These are phyloP conservation scores for Dalbergia cultrata DNA, from an alignment of 306 rosid genomes.

Conservation along the genomic window DNA sequence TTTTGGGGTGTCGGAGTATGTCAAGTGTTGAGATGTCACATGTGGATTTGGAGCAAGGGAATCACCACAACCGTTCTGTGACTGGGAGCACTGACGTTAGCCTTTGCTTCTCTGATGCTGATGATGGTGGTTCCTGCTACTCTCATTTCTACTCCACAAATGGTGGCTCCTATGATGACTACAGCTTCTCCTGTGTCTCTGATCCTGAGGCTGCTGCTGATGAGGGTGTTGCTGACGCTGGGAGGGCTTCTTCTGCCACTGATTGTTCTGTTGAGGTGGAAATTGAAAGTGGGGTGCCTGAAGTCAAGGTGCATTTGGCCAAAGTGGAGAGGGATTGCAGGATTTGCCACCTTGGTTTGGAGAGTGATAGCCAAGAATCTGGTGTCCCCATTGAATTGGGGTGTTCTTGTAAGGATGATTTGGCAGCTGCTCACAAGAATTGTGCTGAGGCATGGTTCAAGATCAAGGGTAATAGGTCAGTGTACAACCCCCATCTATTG, in stretches of 20 bases:
- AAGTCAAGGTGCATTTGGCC: slow-evolving; percentile 73
- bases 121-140: slow-evolving; percentile 73
- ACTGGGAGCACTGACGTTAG: slow-evolving; percentile 64
- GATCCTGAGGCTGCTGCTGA: slow-evolving; percentile 56
- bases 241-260: slow-evolving; percentile 66
- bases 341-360: slow-evolving; percentile 90
- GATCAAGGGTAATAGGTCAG: slow-evolving; percentile 86
- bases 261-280: slow-evolving; percentile 68
- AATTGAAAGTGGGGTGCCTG: slow-evolving; percentile 61
- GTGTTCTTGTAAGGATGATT: slow-evolving; percentile 84
- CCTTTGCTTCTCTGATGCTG: slow-evolving; percentile 77
- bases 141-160: slow-evolving; percentile 85
- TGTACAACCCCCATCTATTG: not conserved
- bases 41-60: slow-evolving; percentile 77
- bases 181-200: slow-evolving; percentile 60
- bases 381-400: slow-evolving; percentile 82
- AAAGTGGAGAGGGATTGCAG: slow-evolving; percentile 82
- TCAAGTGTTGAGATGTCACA: slow-evolving; percentile 54
- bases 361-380: slow-evolving; percentile 72
- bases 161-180: slow-evolving; percentile 80
- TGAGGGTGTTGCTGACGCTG: slow-evolving; percentile 47
- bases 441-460: slow-evolving; percentile 96
- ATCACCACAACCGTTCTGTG: slow-evolving; percentile 53
- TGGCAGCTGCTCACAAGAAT: slow-evolving; percentile 81
- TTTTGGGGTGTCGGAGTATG: slow-evolving; percentile 50